Conservation (phyloP, 2,329 filamentous ascomycete species). For the Rhexocercosporidium sp. region DNA sequence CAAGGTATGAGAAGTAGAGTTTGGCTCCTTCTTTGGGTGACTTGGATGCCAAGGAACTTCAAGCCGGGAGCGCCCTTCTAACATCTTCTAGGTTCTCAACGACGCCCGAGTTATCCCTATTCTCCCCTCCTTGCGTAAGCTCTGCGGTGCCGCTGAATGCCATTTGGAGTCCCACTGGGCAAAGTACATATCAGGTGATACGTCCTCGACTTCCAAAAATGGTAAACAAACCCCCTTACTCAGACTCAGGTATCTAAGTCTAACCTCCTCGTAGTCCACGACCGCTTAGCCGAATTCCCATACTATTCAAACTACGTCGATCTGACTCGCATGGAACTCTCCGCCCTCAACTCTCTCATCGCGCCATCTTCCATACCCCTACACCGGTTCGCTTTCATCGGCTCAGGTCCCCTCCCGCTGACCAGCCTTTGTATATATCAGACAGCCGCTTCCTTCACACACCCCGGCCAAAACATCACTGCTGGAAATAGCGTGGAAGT, state of each 20-base stretch:
- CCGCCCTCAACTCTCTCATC: conserved; percentile 46
- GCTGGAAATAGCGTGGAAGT: conserved; percentile 32
- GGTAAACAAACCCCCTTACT: conserved; percentile 19
- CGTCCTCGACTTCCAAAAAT: conserved; percentile 16
- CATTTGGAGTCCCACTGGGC: conserved; percentile 53
- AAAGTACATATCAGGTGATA: conserved; percentile 39
- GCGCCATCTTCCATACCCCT: conserved; percentile 29
- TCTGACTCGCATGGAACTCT: conserved; percentile 52
- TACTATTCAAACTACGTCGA: conserved; percentile 56
- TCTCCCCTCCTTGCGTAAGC: conserved; percentile 45
- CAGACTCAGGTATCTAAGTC: conserved; percentile 10
- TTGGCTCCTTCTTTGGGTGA: background rate
- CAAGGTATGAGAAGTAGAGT: conserved; percentile 1
- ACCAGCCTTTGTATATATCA: conserved; percentile 51
- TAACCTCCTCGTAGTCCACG: conserved; percentile 20
- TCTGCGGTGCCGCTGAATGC: conserved; percentile 52
- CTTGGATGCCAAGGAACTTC: background rate
- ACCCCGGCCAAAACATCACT: background rate
- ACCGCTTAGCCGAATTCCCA: conserved; percentile 49
- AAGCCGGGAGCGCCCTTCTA: too few species aligned
- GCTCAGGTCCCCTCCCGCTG: conserved; percentile 55
- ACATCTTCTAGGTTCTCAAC: conserved; percentile 41
- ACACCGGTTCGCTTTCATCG: conserved; percentile 52
- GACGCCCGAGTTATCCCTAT: conserved; percentile 43
- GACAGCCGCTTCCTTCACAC: conserved; percentile 21